phyloP scores from a whole-genome alignment of 371 early-diverging fungal genomes.

The Apophysomyces ossiformis region DNA sequence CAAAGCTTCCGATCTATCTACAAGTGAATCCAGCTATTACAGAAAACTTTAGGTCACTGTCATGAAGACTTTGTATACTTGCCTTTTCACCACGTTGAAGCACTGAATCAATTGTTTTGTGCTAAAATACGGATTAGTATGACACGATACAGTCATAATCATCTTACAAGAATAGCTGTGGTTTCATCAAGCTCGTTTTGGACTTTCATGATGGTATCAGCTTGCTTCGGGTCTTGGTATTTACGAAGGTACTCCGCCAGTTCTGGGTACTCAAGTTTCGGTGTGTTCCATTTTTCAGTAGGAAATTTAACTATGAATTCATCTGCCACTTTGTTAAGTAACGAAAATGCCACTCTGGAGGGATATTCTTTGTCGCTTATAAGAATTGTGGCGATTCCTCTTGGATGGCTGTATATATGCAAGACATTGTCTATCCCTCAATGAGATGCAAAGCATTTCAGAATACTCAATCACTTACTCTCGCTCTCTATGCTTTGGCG shows the following conservation, averaged over 20 bases:
- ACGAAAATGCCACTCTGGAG: constrained; percentile 86
- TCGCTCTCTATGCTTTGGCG: constrained; percentile 87
- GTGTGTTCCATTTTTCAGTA: constrained; percentile 57
- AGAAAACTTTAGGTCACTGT: background rate
- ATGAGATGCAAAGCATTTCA: constrained; percentile 6
- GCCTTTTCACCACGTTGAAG: constrained; percentile 95
- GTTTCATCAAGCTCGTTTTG: constrained; percentile 99
- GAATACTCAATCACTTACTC: constrained; percentile 54
- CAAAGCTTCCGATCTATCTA: constrained; percentile 89
- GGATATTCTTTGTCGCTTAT: constrained; percentile 94
- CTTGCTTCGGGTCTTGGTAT: constrained; percentile 93
- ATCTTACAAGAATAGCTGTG: constrained; percentile 85
- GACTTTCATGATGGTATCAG: constrained; percentile 94
- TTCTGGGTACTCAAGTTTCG: constrained; percentile 65
- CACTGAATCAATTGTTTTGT: constrained; percentile 97
- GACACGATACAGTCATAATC: background rate
- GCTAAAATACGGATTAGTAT: constrained; percentile 46
- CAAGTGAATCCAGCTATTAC: constrained; percentile 85
- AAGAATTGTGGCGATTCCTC: constrained; percentile 79
- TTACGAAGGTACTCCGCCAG: constrained; percentile 74
- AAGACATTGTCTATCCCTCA: constrained; percentile 74
- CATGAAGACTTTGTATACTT: constrained; percentile 5
- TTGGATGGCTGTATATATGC: constrained; percentile 78
- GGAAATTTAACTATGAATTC: constrained; percentile 83
- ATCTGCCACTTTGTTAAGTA: constrained; percentile 86